Percentiles rank a stretch among this genome's conserved stretches.
phyloP scores from a whole-genome alignment of 495 filamentous ascomycete genomes.

The Stereocaulon alpinum region DNA sequence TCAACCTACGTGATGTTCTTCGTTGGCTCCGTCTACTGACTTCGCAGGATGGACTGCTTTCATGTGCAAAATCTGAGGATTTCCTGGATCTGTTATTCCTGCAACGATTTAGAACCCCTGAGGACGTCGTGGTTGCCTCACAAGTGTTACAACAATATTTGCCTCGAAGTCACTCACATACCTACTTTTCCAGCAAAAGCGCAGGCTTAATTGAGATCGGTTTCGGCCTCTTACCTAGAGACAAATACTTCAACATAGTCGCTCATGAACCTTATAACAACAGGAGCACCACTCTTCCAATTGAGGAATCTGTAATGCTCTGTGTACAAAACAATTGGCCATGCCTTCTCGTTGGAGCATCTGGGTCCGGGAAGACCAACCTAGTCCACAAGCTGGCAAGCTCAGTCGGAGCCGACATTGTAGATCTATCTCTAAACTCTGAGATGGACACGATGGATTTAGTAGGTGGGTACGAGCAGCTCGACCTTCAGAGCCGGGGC shows the following conservation, averaged over 20 bases:
- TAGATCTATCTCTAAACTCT: constrained; percentile 74
- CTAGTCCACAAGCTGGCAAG: constrained; percentile 72
- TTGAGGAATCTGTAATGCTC: constrained; percentile 76
- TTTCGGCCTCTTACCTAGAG: constrained; percentile 55
- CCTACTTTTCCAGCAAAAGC: constrained; percentile 57
- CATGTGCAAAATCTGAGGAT: constrained; percentile 45
- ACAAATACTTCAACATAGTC: constrained; percentile 38
- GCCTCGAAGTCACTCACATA: constrained; percentile 22
- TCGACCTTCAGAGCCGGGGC: constrained; percentile 62
- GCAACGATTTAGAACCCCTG: constrained; percentile 70
- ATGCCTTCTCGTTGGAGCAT: constrained; percentile 74
- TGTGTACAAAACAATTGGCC: constrained; percentile 81
- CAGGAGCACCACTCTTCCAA: constrained; percentile 43
- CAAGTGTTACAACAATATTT: constrained; percentile 53
- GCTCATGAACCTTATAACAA: constrained; percentile 32
- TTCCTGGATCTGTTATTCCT: constrained; percentile 74
- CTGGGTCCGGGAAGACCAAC: constrained; percentile 77
- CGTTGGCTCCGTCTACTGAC: constrained; percentile 74
- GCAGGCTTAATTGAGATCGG: constrained; percentile 66
- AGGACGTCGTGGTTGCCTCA: constrained; percentile 53
- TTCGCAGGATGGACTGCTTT: constrained; percentile 43
- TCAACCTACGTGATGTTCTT: constrained; percentile 87
- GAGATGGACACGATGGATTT: constrained; percentile 96
- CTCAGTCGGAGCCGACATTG: constrained; percentile 56
- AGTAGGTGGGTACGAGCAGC: constrained; percentile 92